These are phyloP conservation scores for Penicillium sp. DNA, from an alignment of 2,329 filamentous ascomycete genomes.

Conservation along the genomic window DNA sequence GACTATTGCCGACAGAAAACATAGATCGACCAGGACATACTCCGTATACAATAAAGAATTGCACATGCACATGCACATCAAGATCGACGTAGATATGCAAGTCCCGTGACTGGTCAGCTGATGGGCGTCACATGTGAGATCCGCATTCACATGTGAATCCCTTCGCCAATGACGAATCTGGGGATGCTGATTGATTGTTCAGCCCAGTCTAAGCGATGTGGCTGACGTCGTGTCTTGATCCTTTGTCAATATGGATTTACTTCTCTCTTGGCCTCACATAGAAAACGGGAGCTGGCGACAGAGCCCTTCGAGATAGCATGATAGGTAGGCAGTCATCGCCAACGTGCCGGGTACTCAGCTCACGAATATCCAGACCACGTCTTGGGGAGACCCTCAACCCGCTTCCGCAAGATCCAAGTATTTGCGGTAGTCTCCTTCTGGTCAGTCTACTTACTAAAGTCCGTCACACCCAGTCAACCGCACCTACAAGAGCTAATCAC, in stretches of 20 bases:
- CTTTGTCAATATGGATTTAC: background rate
- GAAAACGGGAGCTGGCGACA: background rate
- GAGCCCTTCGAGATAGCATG: constrained; percentile 22
- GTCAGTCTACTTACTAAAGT: constrained; percentile 81
- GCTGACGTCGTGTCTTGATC: background rate
- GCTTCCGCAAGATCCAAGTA: constrained; percentile 91
- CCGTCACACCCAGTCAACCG: constrained; percentile 25
- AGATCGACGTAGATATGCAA: background rate
- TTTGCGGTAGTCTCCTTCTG: constrained; percentile 89
- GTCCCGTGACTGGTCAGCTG: constrained; percentile 4
- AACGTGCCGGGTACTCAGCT: background rate
- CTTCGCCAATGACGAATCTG: constrained; percentile 2
- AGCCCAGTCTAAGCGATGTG: background rate
- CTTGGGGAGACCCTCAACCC: constrained; percentile 83
- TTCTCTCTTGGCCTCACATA: constrained; percentile 2
- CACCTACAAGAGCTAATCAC: background rate
- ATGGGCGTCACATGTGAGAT: constrained; percentile 12
- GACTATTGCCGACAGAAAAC: constrained; percentile 64
- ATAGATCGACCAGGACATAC: background rate
- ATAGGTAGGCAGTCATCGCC: constrained; percentile 28
- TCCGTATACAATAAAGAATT: background rate
- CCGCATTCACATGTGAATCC: background rate
- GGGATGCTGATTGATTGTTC: background rate
- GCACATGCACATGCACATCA: background rate
- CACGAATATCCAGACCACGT: constrained; percentile 69